Evolutionary conservation across 1,284 basidiomycete genomes (phyloP).

Genomic region (Boletellus sp.): DNA sequence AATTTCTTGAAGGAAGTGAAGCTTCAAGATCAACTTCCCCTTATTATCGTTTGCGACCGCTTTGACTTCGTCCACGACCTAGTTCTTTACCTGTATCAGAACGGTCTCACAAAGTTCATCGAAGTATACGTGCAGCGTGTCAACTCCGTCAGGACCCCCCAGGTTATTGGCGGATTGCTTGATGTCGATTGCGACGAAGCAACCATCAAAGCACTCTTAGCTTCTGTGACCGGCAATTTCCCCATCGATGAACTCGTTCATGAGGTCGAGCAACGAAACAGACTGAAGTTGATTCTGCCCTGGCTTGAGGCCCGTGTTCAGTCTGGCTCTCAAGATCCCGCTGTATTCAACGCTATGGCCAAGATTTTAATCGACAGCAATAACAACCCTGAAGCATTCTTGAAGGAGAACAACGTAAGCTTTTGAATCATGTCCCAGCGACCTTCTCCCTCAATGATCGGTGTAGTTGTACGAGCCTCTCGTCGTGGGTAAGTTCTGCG

Average conservation of each 20-base stretch:
- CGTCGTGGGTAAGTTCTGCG: constrained; percentile 98
- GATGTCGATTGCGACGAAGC: constrained; percentile 98
- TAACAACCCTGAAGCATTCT: constrained; percentile 95
- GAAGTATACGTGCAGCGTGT: constrained; percentile 99
- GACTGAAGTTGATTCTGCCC: constrained; percentile 94
- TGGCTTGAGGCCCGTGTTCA: constrained; percentile 95
- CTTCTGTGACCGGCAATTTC: constrained; percentile 95
- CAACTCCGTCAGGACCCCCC: constrained; percentile 97
- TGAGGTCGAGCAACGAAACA: constrained; percentile 95
- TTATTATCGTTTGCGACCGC: constrained; percentile 99
- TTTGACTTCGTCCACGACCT: constrained; percentile 99
- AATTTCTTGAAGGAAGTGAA: constrained; percentile 99
- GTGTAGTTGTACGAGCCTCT: constrained; percentile 88
- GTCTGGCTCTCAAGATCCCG: constrained; percentile 87
- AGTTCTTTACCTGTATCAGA: constrained; percentile 98
- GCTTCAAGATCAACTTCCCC: constrained; percentile 92
- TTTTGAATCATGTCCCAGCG: not conserved
- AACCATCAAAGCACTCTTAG: constrained; percentile 91
- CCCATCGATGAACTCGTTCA: constrained; percentile 97
- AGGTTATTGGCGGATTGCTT: constrained; percentile 94
- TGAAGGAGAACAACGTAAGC: constrained; percentile 96
- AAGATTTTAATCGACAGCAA: constrained; percentile 99
- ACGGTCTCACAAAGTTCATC: constrained; percentile 95
- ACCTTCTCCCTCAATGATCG: not conserved
- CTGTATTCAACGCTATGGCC: constrained; percentile 95